A percentile compares a stretch with the other conserved stretches of the same genome.
These are phyloP conservation scores for Zasmidium cellare DNA, from an alignment of 2,329 filamentous ascomycete genomes.

Conservation along the genomic window DNA sequence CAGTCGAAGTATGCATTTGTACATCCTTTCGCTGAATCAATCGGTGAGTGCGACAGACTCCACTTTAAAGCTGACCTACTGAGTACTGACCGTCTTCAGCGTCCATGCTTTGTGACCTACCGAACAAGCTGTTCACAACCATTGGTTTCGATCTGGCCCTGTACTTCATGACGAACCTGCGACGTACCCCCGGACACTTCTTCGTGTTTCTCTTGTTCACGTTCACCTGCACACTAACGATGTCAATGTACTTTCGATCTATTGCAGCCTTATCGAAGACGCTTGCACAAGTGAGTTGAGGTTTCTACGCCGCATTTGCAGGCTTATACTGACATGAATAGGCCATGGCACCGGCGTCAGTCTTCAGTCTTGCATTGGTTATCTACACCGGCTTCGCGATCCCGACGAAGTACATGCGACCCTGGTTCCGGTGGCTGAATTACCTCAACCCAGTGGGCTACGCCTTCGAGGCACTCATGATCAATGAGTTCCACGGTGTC, in stretches of 20 bases:
- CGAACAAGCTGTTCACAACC: slow-evolving; percentile 59
- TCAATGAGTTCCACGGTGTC: slow-evolving; percentile 72
- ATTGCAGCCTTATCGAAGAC: slow-evolving; percentile 74
- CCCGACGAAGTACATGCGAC: slow-evolving; percentile 64
- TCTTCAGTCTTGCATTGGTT: slow-evolving; percentile 64
- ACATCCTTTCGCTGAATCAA: slow-evolving; percentile 63
- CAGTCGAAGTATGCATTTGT: slow-evolving; percentile 70
- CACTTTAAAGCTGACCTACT: background rate
- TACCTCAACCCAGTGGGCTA: slow-evolving; percentile 78
- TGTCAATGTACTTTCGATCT: slow-evolving; percentile 62
- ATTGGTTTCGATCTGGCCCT: slow-evolving; percentile 71
- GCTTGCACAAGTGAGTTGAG: background rate
- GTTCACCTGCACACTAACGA: slow-evolving; percentile 66
- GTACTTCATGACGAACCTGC: slow-evolving; percentile 84
- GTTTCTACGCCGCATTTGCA: background rate
- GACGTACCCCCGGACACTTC: slow-evolving; percentile 71
- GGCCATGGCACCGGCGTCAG: slow-evolving; percentile 56
- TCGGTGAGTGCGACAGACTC: slow-evolving; percentile 58
- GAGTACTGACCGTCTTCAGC: background rate
- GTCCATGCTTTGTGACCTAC: slow-evolving; percentile 50
- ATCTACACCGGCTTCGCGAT: slow-evolving; percentile 66
- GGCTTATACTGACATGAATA: slow-evolving; percentile 54
- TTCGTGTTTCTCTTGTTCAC: slow-evolving; percentile 68
- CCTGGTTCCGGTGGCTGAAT: slow-evolving; percentile 79
- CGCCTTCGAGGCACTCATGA: slow-evolving; percentile 68